A percentile compares a stretch with the other conserved stretches of the same genome.
These are phyloP conservation scores for Entophlyctis helioformis DNA, from an alignment of 192 early-diverging fungal genomes.

Conservation along the genomic window DNA sequence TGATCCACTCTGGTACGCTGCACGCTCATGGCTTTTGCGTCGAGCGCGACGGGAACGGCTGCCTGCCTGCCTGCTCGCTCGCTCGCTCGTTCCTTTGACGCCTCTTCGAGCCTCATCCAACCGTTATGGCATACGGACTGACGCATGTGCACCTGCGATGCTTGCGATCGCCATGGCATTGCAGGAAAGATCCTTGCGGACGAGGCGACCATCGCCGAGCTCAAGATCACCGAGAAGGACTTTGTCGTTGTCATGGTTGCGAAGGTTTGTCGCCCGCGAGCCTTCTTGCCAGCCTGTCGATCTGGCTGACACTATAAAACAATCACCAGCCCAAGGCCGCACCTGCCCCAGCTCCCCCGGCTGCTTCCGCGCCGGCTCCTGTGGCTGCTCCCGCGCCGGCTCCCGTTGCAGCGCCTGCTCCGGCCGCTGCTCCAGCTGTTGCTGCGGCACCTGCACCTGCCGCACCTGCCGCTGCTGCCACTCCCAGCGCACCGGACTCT, in stretches of 20 bases:
- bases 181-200: conserved; percentile 82
- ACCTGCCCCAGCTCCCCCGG: conserved; percentile 16
- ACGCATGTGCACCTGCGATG: too few species aligned
- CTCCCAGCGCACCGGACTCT: conserved; percentile 37
- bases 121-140: too few species aligned
- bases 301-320: too few species aligned
- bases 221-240: conserved; percentile 77
- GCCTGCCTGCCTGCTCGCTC: too few species aligned
- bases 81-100: too few species aligned
- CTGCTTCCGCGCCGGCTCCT: conserved; percentile 16
- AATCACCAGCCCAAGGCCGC: conserved; percentile 3
- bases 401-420: conserved; percentile 17
- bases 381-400: conserved; percentile 25
- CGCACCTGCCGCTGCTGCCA: conserved; percentile 17
- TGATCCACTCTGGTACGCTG: conserved; percentile 69
- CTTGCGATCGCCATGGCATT: neutral
- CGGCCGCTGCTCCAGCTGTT: conserved; percentile 15
- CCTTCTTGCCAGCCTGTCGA: neutral
- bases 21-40: neutral
- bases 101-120: too few species aligned
- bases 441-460: conserved; percentile 26
- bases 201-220: conserved; percentile 56
- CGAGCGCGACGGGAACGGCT: neutral
- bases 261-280: conserved; percentile 44
- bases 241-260: conserved; percentile 93